Evolutionary conservation across 169 alveolate genomes (phyloP), one percentile per base, ranked within the genome.

Genomic region (Plasmodium billcollinsi): DNA sequence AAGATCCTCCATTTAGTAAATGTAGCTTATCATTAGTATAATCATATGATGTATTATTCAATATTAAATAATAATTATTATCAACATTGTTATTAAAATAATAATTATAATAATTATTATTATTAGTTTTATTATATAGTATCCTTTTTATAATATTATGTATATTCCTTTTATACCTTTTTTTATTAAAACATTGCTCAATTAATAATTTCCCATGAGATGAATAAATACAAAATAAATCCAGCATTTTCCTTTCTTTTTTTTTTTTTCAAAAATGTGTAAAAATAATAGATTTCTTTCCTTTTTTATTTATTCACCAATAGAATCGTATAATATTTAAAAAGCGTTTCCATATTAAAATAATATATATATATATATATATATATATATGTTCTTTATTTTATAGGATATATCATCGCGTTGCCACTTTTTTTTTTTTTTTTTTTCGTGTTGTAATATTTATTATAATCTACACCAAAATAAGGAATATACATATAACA

Each of bases 181-280:
- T 56, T 26, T 66, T 66, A 20, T n/a, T 56, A 43, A 69, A 83
- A 56, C 58, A 24, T 11, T 71, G 86, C 49, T 85, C 92, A 9
- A 71, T 65, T 54, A 85, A 59, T 54, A 61, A 26, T 14, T 50
- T 71, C 6, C 75, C 88, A 8, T 18, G 14, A 3, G 71, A 29
- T 15, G 76, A 14, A 33, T 85, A 85, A 26, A 85, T 71, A 52
- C 59, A 85, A 49, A 85, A 49, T 24, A 56, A 85, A 65, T 85
- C 92, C 92, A 85, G 61, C 49, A 12, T 83, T 52, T n/a, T 52
- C 8, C 1, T 52, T 52, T 52, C 7, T 15, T 15, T 52, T 12
- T 50, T 50, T 50, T 52, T 52, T 52, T n/a, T 26, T 26, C 39
- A 26, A 26, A 26, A 26, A 26, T 26, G 5, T 26, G 5, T 26